phyloP scores from a whole-genome alignment of 352 stramenopile genomes.

The Thalassiosira sp. region DNA sequence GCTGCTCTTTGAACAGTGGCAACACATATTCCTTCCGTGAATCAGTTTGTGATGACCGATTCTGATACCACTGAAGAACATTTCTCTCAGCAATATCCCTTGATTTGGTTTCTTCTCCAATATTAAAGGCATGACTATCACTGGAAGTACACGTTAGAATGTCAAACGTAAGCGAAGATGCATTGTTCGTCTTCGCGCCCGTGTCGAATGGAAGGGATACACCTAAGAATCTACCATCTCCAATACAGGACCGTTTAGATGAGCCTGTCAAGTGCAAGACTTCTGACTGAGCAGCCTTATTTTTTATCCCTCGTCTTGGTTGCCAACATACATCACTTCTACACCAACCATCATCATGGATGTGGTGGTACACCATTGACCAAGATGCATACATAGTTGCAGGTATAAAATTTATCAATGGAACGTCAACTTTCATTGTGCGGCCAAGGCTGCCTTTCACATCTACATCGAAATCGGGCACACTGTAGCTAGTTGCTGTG shows the following conservation, averaged over 20 bases:
- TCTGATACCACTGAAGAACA: slow-evolving; percentile 23
- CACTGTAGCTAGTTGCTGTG: slow-evolving; percentile 28
- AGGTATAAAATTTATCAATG: slow-evolving; percentile 19
- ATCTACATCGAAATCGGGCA: slow-evolving; percentile 8
- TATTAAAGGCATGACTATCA: not conserved
- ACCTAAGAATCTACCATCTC: slow-evolving; percentile 16
- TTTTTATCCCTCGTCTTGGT: not conserved
- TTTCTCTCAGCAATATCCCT: slow-evolving; percentile 21
- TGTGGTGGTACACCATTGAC: slow-evolving; percentile 18
- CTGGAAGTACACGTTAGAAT: slow-evolving; percentile 12
- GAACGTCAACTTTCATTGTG: slow-evolving; percentile 14
- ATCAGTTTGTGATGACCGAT: slow-evolving; percentile 1
- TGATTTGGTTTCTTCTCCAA: slow-evolving; percentile 1
- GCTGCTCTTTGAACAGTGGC: slow-evolving; percentile 27
- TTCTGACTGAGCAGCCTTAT: not conserved
- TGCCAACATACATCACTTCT: not conserved
- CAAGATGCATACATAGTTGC: slow-evolving; percentile 22
- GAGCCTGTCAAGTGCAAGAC: not conserved
- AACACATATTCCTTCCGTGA: slow-evolving; percentile 10
- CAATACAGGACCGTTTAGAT: slow-evolving; percentile 2
- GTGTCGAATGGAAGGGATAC: slow-evolving; percentile 29
- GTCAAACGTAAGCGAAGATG: not conserved
- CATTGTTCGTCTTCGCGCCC: slow-evolving; percentile 3
- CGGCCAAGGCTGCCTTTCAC: not conserved
- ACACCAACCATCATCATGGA: slow-evolving; percentile 7